Evolutionary conservation across 805 yeast species (phyloP), one percentile per base, ranked within the genome.

Genomic region (Schwanniomyces sp.): DNA sequence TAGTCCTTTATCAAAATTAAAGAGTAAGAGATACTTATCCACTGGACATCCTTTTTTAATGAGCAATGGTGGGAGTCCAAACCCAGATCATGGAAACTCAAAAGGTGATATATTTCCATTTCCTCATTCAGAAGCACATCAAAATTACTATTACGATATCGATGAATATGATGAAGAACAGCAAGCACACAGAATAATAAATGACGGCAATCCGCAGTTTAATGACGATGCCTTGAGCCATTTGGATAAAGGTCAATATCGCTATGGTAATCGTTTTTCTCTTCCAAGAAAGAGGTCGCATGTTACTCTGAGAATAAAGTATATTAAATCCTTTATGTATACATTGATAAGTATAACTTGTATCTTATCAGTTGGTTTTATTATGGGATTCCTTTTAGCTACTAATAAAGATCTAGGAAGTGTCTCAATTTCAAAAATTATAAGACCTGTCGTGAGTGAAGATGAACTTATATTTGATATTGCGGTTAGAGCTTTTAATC

Each of bases 401-500:
- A 84, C 96, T 1, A 85, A 90, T 16, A 90, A 89, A 55, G 97
- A 92, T 48, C 70, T 92, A 46, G 82, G 85, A 44, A 78, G 80
- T 50, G 85, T 90, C 16, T 68, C 78, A 17, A 79, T 91, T 8
- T 63, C 72, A 2, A 69, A 81, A n/a, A 73, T 91, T 36, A 80
- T 79, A 43, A 88, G 88, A 57, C 78, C 91, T 1, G 70, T 91
- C 10, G 87, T 89, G 2, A 84, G 94, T 44, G 84, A 85, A 52
- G 96, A 91, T 58, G 97, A 90, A 61, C 70, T 92, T 41, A 79
- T 91, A 0, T 90, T 92, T 69, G 88, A 86, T 61, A 69, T 92
- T 56, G 79, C 81, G 2, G 80, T 90, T 18, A 86, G 82, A 49
- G 96, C 95, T 0, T 81, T 85, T 56, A 92, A 92, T 62, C 97